Base-by-base conservation (phyloP, 1,284 basidiomycete genomes). In the Irpex rosettiformis region DNA sequence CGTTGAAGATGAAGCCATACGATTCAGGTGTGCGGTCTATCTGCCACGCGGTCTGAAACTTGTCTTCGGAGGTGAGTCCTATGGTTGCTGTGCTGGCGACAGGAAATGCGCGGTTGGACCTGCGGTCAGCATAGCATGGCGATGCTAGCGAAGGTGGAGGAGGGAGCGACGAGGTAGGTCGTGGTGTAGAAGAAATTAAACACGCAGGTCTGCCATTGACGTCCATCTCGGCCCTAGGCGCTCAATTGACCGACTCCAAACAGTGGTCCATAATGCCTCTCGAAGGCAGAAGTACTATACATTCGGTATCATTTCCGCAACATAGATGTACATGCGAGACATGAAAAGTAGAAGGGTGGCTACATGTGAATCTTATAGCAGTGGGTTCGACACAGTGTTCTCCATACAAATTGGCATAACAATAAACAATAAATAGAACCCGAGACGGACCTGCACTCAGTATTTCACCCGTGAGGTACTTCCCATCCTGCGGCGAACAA, bases 1-100 rank as follows among this genome's bases (percentile, higher is more conserved):
- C 33, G 45, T 47, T 52, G 29, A 43, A 51, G 56, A 59, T 8
- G 62, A 52, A 29, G 58, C 57, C 53, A 58, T 48, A 33, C n/a
- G 51, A 16, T 28, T 49, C 24, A 47, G 10, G 33, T 21, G 60
- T 54, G 52, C 11, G 48, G 27, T 51, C 18, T 47, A 47, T 18
- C 22, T 51, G 24, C 24, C 25, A n/a, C 16, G 16, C 48, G 16
- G 22, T 8, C 13, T 10, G n/a, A 13, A 29, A 51, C 11, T 18
- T 18, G 13, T 47, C 45, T 47, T 11, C 24, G 21, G 4, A 48
- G 21, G 16, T 11, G 24, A 13, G 45, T 21, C 45, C 13, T 10
- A 25, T 25, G 11, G 10, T 24, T 51, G 24, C 25, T 27, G 48
- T 24, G n/a, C 48, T 51, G 22, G 10, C 25, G 25, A 51, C 8